phyloP scores from a whole-genome alignment of 495 filamentous ascomycete species.

The Lophiostoma macrostomum region DNA sequence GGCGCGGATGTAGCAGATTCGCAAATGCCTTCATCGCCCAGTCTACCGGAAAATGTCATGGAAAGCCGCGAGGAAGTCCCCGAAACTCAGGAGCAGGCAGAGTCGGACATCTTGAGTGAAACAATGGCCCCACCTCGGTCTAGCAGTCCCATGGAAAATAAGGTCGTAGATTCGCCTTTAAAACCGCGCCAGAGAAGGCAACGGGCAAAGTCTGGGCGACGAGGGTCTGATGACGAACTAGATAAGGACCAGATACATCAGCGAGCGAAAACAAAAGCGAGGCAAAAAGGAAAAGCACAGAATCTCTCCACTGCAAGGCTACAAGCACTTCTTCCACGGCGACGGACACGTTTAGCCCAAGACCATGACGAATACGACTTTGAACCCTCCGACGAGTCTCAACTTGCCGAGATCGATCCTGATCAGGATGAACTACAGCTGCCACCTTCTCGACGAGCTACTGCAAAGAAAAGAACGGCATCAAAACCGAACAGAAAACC shows the following conservation, averaged over 20 bases:
- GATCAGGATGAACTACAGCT: conserved; percentile 42
- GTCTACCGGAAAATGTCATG: conserved; percentile 27
- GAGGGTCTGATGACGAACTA: not conserved
- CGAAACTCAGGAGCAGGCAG: conserved; percentile 28
- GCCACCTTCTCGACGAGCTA: conserved; percentile 17
- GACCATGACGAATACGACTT: conserved; percentile 37
- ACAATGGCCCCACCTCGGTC: conserved; percentile 54
- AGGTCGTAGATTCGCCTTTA: conserved; percentile 8
- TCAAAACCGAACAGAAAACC: conserved; percentile 6
- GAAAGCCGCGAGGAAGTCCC: conserved; percentile 16
- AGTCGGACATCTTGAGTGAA: conserved; percentile 43
- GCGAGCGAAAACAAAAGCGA: conserved; percentile 4
- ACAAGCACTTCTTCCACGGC: conserved; percentile 38
- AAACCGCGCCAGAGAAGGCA: conserved; percentile 6
- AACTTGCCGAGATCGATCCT: conserved; percentile 29
- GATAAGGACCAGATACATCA: conserved; percentile 3
- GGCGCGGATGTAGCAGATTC: conserved; percentile 16
- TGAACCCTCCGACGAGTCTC: conserved; percentile 30
- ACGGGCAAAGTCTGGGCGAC: not conserved
- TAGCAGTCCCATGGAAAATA: conserved; percentile 39
- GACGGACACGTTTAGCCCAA: conserved; percentile 18
- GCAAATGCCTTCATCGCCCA: conserved; percentile 19
- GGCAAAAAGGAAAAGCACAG: conserved; percentile 29
- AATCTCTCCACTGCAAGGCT: conserved; percentile 39
- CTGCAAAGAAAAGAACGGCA: conserved; percentile 3